Conservation (phyloP, 345 rosid species). For the Acer campestre region DNA sequence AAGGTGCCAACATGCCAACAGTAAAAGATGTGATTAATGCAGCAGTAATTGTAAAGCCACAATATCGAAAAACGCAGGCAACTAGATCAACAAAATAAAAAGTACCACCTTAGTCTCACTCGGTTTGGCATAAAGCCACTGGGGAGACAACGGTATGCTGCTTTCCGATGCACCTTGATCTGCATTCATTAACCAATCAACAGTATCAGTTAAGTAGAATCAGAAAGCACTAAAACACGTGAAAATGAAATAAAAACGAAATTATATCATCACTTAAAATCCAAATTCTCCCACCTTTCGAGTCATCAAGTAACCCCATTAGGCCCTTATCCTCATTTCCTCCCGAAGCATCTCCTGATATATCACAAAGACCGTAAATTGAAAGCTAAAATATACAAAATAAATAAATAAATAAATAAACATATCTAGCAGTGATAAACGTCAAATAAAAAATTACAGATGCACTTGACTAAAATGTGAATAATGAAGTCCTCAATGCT, state of each 20-base stretch:
- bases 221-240: not conserved
- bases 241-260: not conserved
- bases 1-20: constrained; percentile 5
- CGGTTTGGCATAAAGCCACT: constrained; percentile 89
- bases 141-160: constrained; percentile 94
- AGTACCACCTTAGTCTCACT: constrained; percentile 58
- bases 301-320: constrained; percentile 38
- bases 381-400: not conserved
- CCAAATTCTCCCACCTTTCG: constrained; percentile 38
- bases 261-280: not conserved
- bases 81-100: not conserved
- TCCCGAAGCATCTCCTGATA: constrained; percentile 43
- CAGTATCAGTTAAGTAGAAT: not conserved
- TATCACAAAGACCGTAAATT: constrained; percentile 7
- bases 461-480: not conserved
- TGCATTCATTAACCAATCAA: constrained; percentile 36
- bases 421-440: too few relatives aligned
- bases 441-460: not conserved
- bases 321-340: constrained; percentile 46
- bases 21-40: not conserved
- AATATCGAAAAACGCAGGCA: not conserved
- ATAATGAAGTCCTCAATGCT: not conserved
- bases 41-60: not conserved
- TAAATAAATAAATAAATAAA: too few relatives aligned
- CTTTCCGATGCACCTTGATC: constrained; percentile 67